phyloP scores from a whole-genome alignment of 306 rosid species.

The Hippophae rhamnoides region DNA sequence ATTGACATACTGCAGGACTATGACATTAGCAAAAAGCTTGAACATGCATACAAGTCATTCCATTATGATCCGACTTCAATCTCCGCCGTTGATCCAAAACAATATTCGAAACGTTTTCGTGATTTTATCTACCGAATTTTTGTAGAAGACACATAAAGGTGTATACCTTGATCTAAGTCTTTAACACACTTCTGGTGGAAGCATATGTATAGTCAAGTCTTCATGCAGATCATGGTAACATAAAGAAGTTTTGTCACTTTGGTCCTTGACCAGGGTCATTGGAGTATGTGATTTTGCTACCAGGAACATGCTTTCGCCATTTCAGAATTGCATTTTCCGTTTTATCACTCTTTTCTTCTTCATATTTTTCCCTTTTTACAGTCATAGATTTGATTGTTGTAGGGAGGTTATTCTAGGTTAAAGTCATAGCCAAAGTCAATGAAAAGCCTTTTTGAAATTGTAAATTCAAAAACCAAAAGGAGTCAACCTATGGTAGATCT shows the following conservation, averaged over 20 bases:
- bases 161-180: slow-evolving; percentile 24
- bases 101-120: slow-evolving; percentile 80
- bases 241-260: slow-evolving; percentile 8
- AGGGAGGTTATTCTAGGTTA: slow-evolving; percentile 19
- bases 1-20: slow-evolving; percentile 95
- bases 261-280: slow-evolving; percentile 18
- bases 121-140: slow-evolving; percentile 89
- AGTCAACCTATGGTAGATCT: slow-evolving; percentile 3
- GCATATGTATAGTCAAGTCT: slow-evolving; percentile 28
- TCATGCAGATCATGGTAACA: slow-evolving; percentile 24
- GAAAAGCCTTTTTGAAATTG: slow-evolving; percentile 30
- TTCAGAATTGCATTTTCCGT: slow-evolving; percentile 15
- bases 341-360: not conserved
- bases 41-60: slow-evolving; percentile 91
- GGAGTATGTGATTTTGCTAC: slow-evolving; percentile 30
- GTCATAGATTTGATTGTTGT: slow-evolving; percentile 23
- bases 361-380: slow-evolving; percentile 19
- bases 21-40: slow-evolving; percentile 90
- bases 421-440: slow-evolving; percentile 17
- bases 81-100: slow-evolving; percentile 96
- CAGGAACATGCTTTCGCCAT: slow-evolving; percentile 17
- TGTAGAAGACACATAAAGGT: slow-evolving; percentile 62
- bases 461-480: slow-evolving; percentile 31
- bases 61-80: slow-evolving; percentile 77
- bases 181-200: slow-evolving; percentile 23